phyloP scores from a whole-genome alignment of 2,329 filamentous ascomycete genomes.

The Microdochium bolleyi region DNA sequence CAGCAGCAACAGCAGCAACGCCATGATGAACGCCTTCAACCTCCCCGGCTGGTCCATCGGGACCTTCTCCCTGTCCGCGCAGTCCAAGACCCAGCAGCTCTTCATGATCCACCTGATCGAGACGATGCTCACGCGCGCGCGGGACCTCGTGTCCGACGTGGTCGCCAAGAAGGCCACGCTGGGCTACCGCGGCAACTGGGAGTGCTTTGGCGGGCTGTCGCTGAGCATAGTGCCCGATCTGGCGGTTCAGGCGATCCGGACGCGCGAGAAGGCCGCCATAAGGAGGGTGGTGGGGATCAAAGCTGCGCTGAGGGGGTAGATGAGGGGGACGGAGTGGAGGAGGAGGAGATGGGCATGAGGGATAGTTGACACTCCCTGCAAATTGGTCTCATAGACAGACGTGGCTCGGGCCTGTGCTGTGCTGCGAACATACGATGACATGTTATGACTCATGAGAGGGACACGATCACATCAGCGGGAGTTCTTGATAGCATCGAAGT shows the following conservation, averaged over 20 bases:
- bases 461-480: neutral
- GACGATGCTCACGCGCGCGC: neutral
- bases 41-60: neutral
- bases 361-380: neutral
- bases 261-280: neutral
- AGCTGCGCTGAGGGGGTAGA: neutral
- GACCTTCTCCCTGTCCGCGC: neutral
- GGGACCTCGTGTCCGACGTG: neutral
- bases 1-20: neutral
- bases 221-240: neutral
- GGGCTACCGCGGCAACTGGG: neutral
- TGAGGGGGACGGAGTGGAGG: neutral
- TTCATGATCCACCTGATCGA: neutral
- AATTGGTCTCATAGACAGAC: neutral
- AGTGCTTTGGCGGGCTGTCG: neutral
- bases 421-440: neutral
- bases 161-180: neutral
- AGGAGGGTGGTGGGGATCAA: neutral
- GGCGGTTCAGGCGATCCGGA: neutral
- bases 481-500: neutral
- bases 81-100: neutral
- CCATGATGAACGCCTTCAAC: neutral
- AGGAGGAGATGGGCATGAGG: neutral
- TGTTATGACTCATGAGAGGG: neutral
- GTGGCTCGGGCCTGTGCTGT: neutral